Conservation (phyloP, 345 rosid species). For the Boechera retrofracta region DNA sequence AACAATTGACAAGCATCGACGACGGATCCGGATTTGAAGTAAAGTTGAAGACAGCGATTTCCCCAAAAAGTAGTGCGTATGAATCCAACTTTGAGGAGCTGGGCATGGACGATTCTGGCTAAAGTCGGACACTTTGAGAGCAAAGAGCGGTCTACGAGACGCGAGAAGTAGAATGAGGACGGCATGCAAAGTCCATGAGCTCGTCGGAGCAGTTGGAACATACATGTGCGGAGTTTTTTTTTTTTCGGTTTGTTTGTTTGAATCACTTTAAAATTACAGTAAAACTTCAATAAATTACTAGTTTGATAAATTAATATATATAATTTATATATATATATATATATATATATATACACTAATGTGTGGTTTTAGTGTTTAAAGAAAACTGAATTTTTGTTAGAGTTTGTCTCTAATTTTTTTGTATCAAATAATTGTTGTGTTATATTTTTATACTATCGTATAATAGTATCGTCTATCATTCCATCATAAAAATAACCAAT, state of each 20-base stretch:
- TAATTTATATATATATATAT: too few relatives aligned
- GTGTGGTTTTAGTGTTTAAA: too few relatives aligned
- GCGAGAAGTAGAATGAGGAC: conserved; percentile 47
- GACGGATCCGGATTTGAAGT: conserved; percentile 52
- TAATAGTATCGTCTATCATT: too few relatives aligned
- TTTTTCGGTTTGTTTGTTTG: neutral
- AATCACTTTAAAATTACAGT: too few relatives aligned
- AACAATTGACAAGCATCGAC: conserved; percentile 52
- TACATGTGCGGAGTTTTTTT: conserved; percentile 26
- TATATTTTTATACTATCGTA: too few relatives aligned
- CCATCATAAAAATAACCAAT: too few relatives aligned
- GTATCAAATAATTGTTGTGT: too few relatives aligned
- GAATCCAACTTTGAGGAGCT: conserved; percentile 60
- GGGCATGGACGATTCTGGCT: conserved; percentile 58
- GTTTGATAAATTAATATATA: too few relatives aligned
- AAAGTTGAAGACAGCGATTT: conserved; percentile 72
- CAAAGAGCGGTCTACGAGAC: conserved; percentile 56
- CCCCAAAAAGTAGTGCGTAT: conserved; percentile 59
- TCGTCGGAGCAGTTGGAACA: conserved; percentile 47
- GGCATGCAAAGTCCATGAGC: conserved; percentile 46
- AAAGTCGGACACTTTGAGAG: conserved; percentile 46
- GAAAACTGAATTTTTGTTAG: too few relatives aligned
- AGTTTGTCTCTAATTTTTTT: too few relatives aligned
- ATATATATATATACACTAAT: too few relatives aligned
- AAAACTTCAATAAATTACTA: too few relatives aligned